Evolutionary conservation across 202 grass and related monocot species (phyloP), one percentile per base, ranked within the genome.

Genomic region (Elaeis oleifera): DNA sequence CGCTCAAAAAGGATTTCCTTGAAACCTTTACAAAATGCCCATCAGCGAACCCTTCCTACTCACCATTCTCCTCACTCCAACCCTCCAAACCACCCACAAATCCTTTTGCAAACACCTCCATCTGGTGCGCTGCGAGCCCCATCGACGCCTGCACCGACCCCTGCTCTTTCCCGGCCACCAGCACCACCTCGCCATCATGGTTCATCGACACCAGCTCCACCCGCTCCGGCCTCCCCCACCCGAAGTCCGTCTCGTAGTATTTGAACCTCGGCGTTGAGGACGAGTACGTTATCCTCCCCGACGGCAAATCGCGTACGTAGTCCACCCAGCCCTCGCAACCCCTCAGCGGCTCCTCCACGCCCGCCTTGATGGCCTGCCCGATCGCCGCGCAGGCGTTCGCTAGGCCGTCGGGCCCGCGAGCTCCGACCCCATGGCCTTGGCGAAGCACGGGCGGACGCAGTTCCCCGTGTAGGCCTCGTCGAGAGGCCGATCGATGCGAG

Each of bases 141-240:
- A 36, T 2, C 32, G 32, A 1, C 32, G 32, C 32, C 32, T 36
- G 32, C 32, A 36, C 32, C 8, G 6, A 0, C 32, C 32, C 32
- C 6, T 36, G 1, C 32, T 36, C 32, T 11, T 11, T 36, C 1
- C 7, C 32, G 32, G 32, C 32, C 7, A 9, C 32, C 32, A 36
- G 32, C 32, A 52, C 55, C 20, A 76, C 62, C 62, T 76, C 63
- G 29, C 73, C 73, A 53, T 76, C 73, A 6, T 16, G 32, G 23
- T 76, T 76, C 73, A 76, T 67, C 14, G 73, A 76, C 51, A 76
- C 73, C 8, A 76, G 53, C 22, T 67, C 73, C 61, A 76, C 73
- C 15, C 73, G 63, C 49, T 53, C 54, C 4, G 73, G 73, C 16
- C 53, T 58, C 4, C 73, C 73, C 73, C 73, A 76, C 18, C 73